Evolutionary conservation across 2,329 filamentous ascomycete species (phyloP).

Genomic region (Aureobasidium leucospermi): DNA sequence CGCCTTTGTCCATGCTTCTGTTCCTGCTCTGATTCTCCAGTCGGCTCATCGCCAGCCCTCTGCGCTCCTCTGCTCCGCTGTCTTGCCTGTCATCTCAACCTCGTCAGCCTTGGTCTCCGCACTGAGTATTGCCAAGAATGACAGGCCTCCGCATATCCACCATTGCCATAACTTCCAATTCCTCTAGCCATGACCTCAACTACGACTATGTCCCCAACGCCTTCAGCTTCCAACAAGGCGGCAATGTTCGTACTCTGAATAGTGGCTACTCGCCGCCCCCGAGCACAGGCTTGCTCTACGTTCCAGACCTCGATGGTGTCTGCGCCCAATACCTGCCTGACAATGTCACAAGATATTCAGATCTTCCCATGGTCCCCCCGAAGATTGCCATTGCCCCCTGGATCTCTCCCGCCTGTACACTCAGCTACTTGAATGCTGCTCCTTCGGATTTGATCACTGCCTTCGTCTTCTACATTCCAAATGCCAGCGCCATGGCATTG

Average conservation of each 20-base stretch:
- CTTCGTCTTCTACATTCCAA: constrained; percentile 49
- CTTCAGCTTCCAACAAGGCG: constrained; percentile 14
- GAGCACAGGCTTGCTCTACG: constrained; percentile 72
- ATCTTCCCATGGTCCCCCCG: constrained; percentile 62
- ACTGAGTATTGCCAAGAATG: neutral
- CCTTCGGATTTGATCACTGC: constrained; percentile 55
- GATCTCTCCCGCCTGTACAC: constrained; percentile 66
- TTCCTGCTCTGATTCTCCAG: neutral
- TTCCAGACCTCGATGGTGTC: constrained; percentile 57
- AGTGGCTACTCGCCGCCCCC: constrained; percentile 56
- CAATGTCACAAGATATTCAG: constrained; percentile 65
- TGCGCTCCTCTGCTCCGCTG: neutral
- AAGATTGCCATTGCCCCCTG: constrained; percentile 81
- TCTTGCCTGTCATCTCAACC: too few species aligned
- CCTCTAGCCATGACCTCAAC: too few species aligned
- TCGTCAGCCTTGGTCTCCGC: neutral
- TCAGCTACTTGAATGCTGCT: constrained; percentile 59
- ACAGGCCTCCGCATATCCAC: neutral
- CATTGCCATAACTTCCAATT: neutral
- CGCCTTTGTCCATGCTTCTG: neutral
- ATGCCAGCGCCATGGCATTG: constrained; percentile 48
- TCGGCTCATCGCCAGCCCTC: neutral
- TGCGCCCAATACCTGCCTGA: constrained; percentile 66
- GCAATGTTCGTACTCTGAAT: constrained; percentile 69
- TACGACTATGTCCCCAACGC: neutral